Evolutionary conservation across 2,329 filamentous ascomycete genomes (phyloP), one percentile per base, ranked within the genome.

Genomic region (Nemania sp.): DNA sequence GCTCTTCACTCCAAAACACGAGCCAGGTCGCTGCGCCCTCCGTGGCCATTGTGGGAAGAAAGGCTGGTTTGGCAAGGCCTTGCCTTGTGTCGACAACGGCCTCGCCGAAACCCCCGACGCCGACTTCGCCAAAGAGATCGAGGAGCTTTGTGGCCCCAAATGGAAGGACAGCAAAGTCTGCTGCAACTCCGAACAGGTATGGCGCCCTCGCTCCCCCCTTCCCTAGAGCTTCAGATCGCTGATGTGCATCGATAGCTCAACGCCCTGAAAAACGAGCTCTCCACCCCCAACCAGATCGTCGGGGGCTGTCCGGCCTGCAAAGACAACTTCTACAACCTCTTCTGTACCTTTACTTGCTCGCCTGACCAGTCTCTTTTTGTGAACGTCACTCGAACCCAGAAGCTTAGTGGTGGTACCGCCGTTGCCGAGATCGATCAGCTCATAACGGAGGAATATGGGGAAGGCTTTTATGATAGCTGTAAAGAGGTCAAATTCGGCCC

Each of bases 401-500:
- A 83, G 20, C 91, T 86, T 73, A 79, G 76, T 46, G 82, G 78
- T 39, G 86, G 86, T 67, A 74, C 73, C 1, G 76, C 76, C n/a
- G 92, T 97, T 13, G 92, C 90, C 1, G 92, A 97, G 78, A 79
- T 99, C 20, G 93, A 97, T 72, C 94, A 97, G 72, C 80, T 98
- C 5, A 87, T 97, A 68, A 91, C 92, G 2, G 83, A 92, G 58
- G 82, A 90, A 54, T 98, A 96, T 74, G 93, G 92, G 45, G 83
- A 85, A 9, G 92, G 90, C 1, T 96, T 99, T 79, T 99, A 93
- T 74, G 85, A 97, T 76, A 99, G 95, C 78, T 99, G 95, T 81
- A 98, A 98, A 77, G 92, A 99, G 75, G 94, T 99, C 77, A 99
- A 99, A 74, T 97, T 98, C 71, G 95, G 95, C 37, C 90, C 93